Evolutionary conservation across 2,329 filamentous ascomycete species (phyloP), one percentile per base, ranked within the genome.

Genomic region (Zymoseptoria tritici): DNA sequence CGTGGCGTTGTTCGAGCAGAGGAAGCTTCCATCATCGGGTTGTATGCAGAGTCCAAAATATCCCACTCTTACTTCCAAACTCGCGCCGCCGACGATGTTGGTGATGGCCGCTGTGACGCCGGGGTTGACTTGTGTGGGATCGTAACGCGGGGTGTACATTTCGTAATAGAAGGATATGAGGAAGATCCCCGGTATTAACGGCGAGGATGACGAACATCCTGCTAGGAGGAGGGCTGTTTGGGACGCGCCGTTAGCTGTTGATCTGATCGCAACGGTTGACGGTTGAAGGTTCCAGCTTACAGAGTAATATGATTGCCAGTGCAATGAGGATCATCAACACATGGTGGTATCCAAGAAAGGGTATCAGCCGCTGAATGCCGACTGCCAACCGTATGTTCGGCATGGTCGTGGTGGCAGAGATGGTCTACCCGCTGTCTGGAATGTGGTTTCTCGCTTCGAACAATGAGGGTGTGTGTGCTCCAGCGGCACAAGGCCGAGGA

Each of bases 41-140:
- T 91, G 94, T 74, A 97, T 86, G 78, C 94, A 99, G 75, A 99
- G 96, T 68, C 94, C 94, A 71, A 99, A 99, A 80, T 96, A 99
- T 66, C 94, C 94, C 29, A 99, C 94, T 59, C 94, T 87, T 24
- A 94, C 91, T 75, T 96, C 91, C 54, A 99, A 80, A 61, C 85
- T 83, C 11, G 94, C 92, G 67, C 84, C 81, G 57, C 91, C 90
- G 60, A 95, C 93, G 63, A 99, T 95, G 77, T 94, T 95, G 62
- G 86, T 83, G 68, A 97, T 94, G 59, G 91, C 90, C 16, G 85
- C 85, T 64, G 90, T 88, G 61, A 94, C 88, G 60, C 88, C 90
- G 62, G 95, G 96, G 74, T 96, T 87, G 67, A 96, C 91, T 78
- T 97, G 93, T 9, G 93, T 83, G 4, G 91, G 89, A 68, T 90